phyloP scores from a whole-genome alignment of 805 yeast genomes.

The Kodamaea kakaduensis region DNA sequence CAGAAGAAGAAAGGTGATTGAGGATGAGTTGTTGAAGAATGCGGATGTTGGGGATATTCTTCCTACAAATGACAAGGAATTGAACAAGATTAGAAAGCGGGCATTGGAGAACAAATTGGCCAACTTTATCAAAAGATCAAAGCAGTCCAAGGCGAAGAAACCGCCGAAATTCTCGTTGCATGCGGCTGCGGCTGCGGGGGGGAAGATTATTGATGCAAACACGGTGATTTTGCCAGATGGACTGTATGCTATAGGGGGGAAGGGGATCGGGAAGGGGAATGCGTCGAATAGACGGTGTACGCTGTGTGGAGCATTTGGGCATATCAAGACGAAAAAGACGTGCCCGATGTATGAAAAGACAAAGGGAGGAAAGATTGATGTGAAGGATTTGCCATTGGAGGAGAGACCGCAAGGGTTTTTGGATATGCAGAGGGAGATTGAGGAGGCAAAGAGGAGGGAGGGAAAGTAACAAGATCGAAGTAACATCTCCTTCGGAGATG shows the following conservation, averaged over 20 bases:
- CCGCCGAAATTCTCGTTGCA: constrained; percentile 31
- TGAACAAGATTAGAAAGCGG: constrained; percentile 71
- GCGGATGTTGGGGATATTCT: constrained; percentile 69
- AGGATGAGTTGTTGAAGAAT: constrained; percentile 49
- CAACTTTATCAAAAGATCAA: constrained; percentile 64
- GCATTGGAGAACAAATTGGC: constrained; percentile 80
- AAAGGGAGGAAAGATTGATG: constrained; percentile 21
- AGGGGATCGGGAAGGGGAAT: constrained; percentile 69
- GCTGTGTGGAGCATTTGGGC: constrained; percentile 93
- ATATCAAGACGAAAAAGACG: constrained; percentile 81
- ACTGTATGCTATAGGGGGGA: constrained; percentile 50
- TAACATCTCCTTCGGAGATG: too few relatives aligned
- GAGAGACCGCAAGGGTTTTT: not conserved
- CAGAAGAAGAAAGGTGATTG: constrained; percentile 62
- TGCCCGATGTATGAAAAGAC: constrained; percentile 74
- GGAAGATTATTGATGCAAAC: constrained; percentile 40
- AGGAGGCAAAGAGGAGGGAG: too few relatives aligned
- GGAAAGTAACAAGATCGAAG: too few relatives aligned
- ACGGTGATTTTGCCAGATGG: constrained; percentile 43
- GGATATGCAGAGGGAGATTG: too few relatives aligned
- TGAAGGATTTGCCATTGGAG: not conserved
- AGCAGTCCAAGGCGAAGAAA: constrained; percentile 31
- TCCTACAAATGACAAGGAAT: constrained; percentile 80
- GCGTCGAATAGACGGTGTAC: constrained; percentile 81
- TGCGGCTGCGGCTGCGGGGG: constrained; percentile 42